Conservation (phyloP, 768 basidiomycete species). For the Suillus clintonianus region DNA sequence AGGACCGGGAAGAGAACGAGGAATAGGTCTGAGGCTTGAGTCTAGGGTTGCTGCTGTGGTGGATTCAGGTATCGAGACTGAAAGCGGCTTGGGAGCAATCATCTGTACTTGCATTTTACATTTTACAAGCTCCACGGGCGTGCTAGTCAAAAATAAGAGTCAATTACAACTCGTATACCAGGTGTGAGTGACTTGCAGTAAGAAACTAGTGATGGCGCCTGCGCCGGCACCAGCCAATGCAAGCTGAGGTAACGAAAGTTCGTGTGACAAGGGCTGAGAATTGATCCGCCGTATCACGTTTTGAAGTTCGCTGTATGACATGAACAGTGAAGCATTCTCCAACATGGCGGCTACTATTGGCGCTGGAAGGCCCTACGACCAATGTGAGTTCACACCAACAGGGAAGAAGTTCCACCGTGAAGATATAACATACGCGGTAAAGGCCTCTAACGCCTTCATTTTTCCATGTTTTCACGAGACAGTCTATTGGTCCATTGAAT, state of each 20-base stretch:
- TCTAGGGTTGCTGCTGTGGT: slow-evolving; percentile 13
- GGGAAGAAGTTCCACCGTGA: background rate
- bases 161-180: background rate
- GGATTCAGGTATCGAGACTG: slow-evolving; percentile 13
- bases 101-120: slow-evolving; percentile 98
- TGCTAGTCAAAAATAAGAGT: slow-evolving; percentile 45
- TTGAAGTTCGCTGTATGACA: slow-evolving; percentile 81
- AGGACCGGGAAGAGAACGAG: slow-evolving; percentile 64
- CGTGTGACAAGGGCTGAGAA: slow-evolving; percentile 35
- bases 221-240: slow-evolving; percentile 85
- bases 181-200: slow-evolving; percentile 58
- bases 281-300: slow-evolving; percentile 50
- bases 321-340: slow-evolving; percentile 87
- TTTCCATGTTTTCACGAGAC: slow-evolving; percentile 76
- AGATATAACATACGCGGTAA: slow-evolving; percentile 69
- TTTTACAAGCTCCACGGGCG: slow-evolving; percentile 93
- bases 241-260: slow-evolving; percentile 67
- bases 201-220: slow-evolving; percentile 82
- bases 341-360: slow-evolving; percentile 91
- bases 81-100: slow-evolving; percentile 44
- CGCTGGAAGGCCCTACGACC: slow-evolving; percentile 82
- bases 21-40: slow-evolving; percentile 9
- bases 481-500: slow-evolving; percentile 88
- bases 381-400: slow-evolving; percentile 3
- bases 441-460: slow-evolving; percentile 83